Evolutionary conservation across 352 stramenopile species (phyloP), one percentile per base, ranked within the genome.

Genomic region (Phytophthora megakarya): DNA sequence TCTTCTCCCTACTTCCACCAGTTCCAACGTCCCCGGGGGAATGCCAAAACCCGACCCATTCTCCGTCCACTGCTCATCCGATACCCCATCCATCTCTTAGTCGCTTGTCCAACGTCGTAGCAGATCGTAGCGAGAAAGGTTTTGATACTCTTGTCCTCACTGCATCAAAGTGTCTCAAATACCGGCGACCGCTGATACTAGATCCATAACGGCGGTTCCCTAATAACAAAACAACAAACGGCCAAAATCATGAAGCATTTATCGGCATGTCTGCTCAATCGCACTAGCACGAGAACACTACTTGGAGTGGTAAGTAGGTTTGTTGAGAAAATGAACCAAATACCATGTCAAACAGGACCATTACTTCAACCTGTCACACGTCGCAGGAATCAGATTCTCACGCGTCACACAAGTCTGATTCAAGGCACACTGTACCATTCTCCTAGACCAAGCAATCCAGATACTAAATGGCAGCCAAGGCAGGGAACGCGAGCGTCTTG

Each of bases 381-480:
- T 35, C 30, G 30, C 30, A 35, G 30, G 30, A 35, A 35, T 35
- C 30, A 35, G 30, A 35, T 35, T 35, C 8, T 13, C 30, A 35
- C 30, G 13, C 30, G 30, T 35, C 30, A 35, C 30, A 35, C 13
- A 11, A 15, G 10, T 35, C 30, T 35, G 30, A 35, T 35, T 15
- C 30, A n/a, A n/a, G 39, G 39, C 8, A 45, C 39, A 45, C n/a
- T 45, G 40, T 45, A 37, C 30, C 21, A 44, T 6, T 22, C 16
- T 19, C 26, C 37, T 4, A 25, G 23, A 57, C 67, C 64, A 70
- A 63, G 46, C 59, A 72, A 65, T 57, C n/a, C 13, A 89, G n/a
- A n/a, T n/a, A n/a, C n/a, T n/a, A n/a, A n/a, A n/a, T 89, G 83
- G 81, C 80, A 16, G 76, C 70, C 38, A 89, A 86, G 53, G 84